Evolutionary conservation across 2,329 filamentous ascomycete genomes (phyloP), one percentile per base, ranked within the genome.

Genomic region (Aaosphaeria arxii): DNA sequence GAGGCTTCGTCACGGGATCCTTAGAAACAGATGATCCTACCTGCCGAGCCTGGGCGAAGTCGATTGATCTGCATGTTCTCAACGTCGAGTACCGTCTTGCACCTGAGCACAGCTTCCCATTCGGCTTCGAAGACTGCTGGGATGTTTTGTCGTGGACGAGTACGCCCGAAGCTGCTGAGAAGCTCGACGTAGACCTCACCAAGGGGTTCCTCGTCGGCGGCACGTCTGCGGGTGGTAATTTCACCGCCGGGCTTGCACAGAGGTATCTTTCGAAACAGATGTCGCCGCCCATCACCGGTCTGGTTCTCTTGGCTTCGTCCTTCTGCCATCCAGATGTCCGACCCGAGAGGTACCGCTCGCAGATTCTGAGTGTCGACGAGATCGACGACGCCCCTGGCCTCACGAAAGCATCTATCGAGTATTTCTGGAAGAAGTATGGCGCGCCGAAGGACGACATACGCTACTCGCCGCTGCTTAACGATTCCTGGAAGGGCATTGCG

Each of bases 81-180:
- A 49, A 41, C 30, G 45, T 54, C 30, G 46, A 47, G 17, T 54
- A 51, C 40, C 36, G 52, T 1, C 42, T 54, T 6, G 52, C 49
- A 5, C 52, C 52, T 9, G 52, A 54, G 32, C 44, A 52, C 32
- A 36, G 13, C 9, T 51, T 47, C 28, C 49, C 49, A 5, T 31
- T 38, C 4, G 50, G 52, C 13, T 46, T 51, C 33, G 44, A 54
- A 33, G 52, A 51, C 30, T 49, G 45, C 28, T 51, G 44, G 44
- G 46, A 54, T 38, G 46, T 49, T 4, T 17, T 52, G 5, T 7
- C 30, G 13, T 41, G 31, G 42, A n/a, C 42, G 6, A 17, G 13
- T 2, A 42, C 48, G n/a, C 11, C 28, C 9, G 6, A 11, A 3
- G 46, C 43, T 29, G 30, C 29, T 6, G 6, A 29, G 7, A 7